Evolutionary conservation across 805 yeast genomes (phyloP).

Genomic region (Hanseniaspora clermontiae): DNA sequence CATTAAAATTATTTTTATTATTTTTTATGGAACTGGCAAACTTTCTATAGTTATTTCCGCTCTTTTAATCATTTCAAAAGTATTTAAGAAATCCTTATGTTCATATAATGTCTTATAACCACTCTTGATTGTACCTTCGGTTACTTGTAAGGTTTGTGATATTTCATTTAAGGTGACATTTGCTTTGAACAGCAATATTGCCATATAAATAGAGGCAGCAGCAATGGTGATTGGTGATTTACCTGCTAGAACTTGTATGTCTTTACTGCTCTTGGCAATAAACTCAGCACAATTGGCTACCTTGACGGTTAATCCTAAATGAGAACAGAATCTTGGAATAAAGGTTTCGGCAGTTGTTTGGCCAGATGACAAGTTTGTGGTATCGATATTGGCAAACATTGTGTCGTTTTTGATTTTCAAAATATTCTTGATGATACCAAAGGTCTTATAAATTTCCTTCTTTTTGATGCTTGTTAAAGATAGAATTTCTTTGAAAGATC

Average conservation of each 20-base stretch:
- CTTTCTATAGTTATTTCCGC: not conserved
- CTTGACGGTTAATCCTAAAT: conserved; percentile 71
- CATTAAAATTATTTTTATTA: no score
- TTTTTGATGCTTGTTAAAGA: conserved; percentile 87
- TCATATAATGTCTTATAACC: conserved; percentile 73
- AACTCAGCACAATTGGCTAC: conserved; percentile 86
- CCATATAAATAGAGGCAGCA: conserved; percentile 92
- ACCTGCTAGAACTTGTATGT: conserved; percentile 88
- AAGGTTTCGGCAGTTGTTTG: conserved; percentile 90
- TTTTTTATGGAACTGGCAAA: conserved; percentile 2
- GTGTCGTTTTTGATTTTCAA: conserved; percentile 34
- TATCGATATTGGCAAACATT: conserved; percentile 30
- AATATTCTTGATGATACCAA: conserved; percentile 68
- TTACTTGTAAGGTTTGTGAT: conserved; percentile 86
- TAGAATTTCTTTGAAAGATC: conserved; percentile 92
- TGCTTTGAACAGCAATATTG: conserved; percentile 74
- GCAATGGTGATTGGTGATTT: conserved; percentile 95
- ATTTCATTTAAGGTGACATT: conserved; percentile 66
- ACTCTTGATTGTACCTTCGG: conserved; percentile 94
- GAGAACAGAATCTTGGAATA: conserved; percentile 91
- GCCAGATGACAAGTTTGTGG: conserved; percentile 47
- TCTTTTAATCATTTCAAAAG: conserved; percentile 31
- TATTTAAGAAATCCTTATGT: conserved; percentile 39
- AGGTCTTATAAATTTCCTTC: conserved; percentile 86
- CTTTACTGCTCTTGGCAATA: conserved; percentile 80